Percentiles rank a stretch among this genome's conserved stretches.
Evolutionary conservation across 495 filamentous ascomycete genomes (phyloP).

Genomic region (Penicillium alfredii): DNA sequence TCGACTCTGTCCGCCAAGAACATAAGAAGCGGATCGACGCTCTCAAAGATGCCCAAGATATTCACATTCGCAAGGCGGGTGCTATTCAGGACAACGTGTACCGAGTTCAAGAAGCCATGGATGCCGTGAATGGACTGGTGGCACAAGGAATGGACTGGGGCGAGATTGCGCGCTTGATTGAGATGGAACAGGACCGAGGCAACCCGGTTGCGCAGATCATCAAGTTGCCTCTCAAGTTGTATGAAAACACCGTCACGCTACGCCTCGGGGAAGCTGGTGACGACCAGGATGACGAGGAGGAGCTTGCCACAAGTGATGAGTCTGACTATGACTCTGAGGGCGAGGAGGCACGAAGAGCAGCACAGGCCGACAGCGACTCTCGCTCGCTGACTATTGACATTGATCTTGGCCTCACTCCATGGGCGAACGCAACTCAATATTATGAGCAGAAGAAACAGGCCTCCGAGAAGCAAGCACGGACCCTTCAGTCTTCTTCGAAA

Average conservation of each 20-base stretch:
- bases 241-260: slow-evolving; percentile 83
- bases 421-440: slow-evolving; percentile 85
- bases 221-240: slow-evolving; percentile 77
- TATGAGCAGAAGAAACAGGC: slow-evolving; percentile 82
- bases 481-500: slow-evolving; percentile 70
- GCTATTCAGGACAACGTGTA: slow-evolving; percentile 86
- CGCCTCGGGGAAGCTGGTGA: slow-evolving; percentile 64
- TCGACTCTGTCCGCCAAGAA: slow-evolving; percentile 73
- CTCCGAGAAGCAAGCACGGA: slow-evolving; percentile 80
- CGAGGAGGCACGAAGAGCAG: slow-evolving; percentile 34
- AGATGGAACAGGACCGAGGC: slow-evolving; percentile 69
- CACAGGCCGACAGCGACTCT: slow-evolving; percentile 27
- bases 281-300: slow-evolving; percentile 51
- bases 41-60: slow-evolving; percentile 66
- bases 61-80: slow-evolving; percentile 82
- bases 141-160: slow-evolving; percentile 96
- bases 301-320: slow-evolving; percentile 52
- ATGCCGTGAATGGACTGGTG: slow-evolving; percentile 82
- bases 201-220: slow-evolving; percentile 88
- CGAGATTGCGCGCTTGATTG: slow-evolving; percentile 79
- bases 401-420: slow-evolving; percentile 72
- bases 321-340: slow-evolving; percentile 58
- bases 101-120: slow-evolving; percentile 84
- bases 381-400: slow-evolving; percentile 65
- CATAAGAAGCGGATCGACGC: slow-evolving; percentile 79